Conservation (phyloP, 345 rosid species). For the Rhodamnia rubescens region DNA sequence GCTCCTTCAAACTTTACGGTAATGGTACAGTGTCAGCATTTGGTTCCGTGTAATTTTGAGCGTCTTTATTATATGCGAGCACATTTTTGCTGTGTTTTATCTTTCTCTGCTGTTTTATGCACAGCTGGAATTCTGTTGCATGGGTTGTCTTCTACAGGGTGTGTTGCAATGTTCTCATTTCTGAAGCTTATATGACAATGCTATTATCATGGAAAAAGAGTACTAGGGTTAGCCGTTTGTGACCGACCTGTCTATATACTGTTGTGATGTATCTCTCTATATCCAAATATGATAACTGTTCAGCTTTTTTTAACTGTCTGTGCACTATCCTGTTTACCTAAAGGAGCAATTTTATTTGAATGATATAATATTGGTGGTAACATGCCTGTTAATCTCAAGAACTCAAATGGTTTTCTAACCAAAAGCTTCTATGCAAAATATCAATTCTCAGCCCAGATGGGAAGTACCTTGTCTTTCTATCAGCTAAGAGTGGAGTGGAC, state of each 20-base stretch:
- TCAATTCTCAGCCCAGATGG: slow-evolving; percentile 67
- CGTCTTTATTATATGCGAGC: neutral
- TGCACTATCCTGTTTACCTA: neutral
- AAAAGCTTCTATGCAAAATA: neutral
- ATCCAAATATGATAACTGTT: neutral
- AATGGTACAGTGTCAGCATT: neutral
- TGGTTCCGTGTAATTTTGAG: neutral
- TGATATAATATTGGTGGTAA: neutral
- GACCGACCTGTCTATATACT: neutral
- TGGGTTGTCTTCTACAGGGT: neutral
- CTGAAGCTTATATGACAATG: neutral
- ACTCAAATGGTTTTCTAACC: neutral
- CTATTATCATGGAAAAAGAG: neutral
- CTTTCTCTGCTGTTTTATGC: neutral
- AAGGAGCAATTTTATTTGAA: neutral
- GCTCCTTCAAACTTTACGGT: neutral
- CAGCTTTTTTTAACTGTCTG: neutral
- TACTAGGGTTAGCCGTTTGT: neutral
- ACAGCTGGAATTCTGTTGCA: neutral
- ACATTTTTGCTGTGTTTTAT: neutral
- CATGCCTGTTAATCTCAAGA: neutral
- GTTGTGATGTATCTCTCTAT: neutral
- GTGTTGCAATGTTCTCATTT: neutral
- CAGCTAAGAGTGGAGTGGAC: slow-evolving; percentile 66
- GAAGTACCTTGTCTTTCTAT: slow-evolving; percentile 59